Evolutionary conservation across 495 filamentous ascomycete species (phyloP).

Genomic region (Thermochaetoides thermophila): DNA sequence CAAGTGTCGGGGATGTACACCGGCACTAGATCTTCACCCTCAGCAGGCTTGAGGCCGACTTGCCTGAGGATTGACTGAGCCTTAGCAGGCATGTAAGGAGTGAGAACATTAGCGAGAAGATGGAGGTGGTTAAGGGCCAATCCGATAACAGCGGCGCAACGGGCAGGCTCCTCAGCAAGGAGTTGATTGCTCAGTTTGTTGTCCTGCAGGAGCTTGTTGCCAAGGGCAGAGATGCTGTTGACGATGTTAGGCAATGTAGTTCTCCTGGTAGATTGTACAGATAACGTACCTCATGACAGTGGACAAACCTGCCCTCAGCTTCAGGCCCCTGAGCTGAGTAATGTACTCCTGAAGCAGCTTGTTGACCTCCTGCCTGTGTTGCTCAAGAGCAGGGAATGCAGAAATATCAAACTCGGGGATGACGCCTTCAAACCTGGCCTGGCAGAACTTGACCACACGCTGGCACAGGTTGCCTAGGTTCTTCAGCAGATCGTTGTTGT

Average conservation of each 20-base stretch:
- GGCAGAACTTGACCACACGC: slow-evolving; percentile 80
- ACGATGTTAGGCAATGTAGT: neutral
- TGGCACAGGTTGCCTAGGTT: slow-evolving; percentile 93
- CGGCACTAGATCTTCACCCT: slow-evolving; percentile 23
- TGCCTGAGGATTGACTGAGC: slow-evolving; percentile 58
- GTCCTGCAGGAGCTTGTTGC: slow-evolving; percentile 79
- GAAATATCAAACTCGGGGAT: slow-evolving; percentile 49
- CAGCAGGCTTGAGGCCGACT: slow-evolving; percentile 26
- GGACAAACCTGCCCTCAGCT: slow-evolving; percentile 57
- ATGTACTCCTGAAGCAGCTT: slow-evolving; percentile 51
- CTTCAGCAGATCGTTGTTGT: slow-evolving; percentile 81
- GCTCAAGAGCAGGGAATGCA: slow-evolving; percentile 9
- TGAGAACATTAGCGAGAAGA: slow-evolving; percentile 59
- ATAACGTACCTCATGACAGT: slow-evolving; percentile 40
- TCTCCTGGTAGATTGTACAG: neutral
- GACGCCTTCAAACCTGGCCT: slow-evolving; percentile 53
- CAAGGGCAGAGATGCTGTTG: slow-evolving; percentile 39
- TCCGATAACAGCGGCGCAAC: slow-evolving; percentile 63
- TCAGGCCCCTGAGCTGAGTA: slow-evolving; percentile 55
- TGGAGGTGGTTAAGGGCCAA: slow-evolving; percentile 69
- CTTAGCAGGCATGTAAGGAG: slow-evolving; percentile 79
- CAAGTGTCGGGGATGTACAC: slow-evolving; percentile 58
- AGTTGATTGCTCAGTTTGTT: slow-evolving; percentile 42
- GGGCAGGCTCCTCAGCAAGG: slow-evolving; percentile 55
- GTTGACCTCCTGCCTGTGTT: slow-evolving; percentile 47